Evolutionary conservation across 2,329 filamentous ascomycete species (phyloP).

Genomic region (Xylaria sp.): DNA sequence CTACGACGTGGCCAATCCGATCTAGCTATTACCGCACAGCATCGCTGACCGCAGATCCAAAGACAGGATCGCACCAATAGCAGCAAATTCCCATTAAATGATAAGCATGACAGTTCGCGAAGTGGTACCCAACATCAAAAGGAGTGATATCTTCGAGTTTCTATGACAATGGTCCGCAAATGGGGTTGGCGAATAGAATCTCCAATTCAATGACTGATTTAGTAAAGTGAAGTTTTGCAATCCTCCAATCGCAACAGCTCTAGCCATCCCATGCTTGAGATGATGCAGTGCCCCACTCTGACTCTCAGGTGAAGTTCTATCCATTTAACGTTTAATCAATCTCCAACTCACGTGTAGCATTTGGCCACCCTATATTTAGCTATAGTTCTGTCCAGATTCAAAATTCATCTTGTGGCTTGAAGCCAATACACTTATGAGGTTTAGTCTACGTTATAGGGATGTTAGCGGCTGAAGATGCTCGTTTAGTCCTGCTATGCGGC

Average conservation of each 20-base stretch:
- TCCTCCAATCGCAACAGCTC: neutral
- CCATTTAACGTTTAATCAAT: neutral
- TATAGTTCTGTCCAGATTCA: neutral
- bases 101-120: neutral
- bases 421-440: neutral
- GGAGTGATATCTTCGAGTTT: neutral
- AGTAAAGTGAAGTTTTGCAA: neutral
- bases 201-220: neutral
- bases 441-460: neutral
- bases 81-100: neutral
- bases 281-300: neutral
- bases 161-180: neutral
- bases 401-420: neutral
- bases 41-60: neutral
- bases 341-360: neutral
- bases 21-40: neutral
- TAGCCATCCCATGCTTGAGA: neutral
- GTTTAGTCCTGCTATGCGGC: neutral
- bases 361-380: neutral
- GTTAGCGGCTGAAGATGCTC: neutral
- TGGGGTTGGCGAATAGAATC: neutral
- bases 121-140: neutral
- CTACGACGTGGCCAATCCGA: neutral
- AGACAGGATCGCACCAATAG: neutral
- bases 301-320: neutral